phyloP scores from a whole-genome alignment of 345 rosid genomes.

The Dipteronia dyeriana region DNA sequence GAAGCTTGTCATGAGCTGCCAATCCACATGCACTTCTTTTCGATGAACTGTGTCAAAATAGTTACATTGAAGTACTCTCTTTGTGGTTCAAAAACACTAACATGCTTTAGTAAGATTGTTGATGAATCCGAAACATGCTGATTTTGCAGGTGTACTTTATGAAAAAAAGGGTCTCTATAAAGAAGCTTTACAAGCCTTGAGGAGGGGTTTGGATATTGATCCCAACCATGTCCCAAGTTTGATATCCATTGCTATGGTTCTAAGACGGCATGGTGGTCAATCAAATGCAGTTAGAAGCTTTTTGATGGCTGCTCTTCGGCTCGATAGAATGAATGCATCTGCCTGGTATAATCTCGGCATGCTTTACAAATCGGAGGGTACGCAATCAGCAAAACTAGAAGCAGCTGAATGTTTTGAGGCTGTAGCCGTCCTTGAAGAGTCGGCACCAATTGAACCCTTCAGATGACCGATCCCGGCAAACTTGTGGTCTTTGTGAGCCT shows the following conservation, averaged over 20 bases:
- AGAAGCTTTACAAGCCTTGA: slow-evolving; percentile 58
- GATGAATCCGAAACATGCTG: neutral
- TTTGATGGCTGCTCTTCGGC: slow-evolving; percentile 62
- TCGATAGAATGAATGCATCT: slow-evolving; percentile 58
- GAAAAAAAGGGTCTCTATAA: slow-evolving; percentile 54
- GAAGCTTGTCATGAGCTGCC: neutral
- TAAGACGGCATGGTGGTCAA: slow-evolving; percentile 39
- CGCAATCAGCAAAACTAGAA: slow-evolving; percentile 44
- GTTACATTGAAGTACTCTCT: neutral
- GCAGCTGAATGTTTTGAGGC: slow-evolving; percentile 71
- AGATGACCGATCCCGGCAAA: slow-evolving; percentile 38
- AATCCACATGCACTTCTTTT: neutral
- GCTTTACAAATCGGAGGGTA: slow-evolving; percentile 47
- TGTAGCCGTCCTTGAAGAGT: slow-evolving; percentile 59
- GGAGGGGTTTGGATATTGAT: slow-evolving; percentile 56
- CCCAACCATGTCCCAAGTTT: slow-evolving; percentile 67
- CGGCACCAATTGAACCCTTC: slow-evolving; percentile 78
- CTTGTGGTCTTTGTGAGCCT: neutral
- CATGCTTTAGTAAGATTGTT: neutral
- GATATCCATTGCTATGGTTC: slow-evolving; percentile 58
- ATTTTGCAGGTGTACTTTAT: slow-evolving; percentile 50
- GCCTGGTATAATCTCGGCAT: slow-evolving; percentile 83
- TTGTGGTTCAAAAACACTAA: neutral
- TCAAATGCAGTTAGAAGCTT: slow-evolving; percentile 57
- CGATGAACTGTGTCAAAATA: neutral